These are phyloP conservation scores for Gnaphalium uliginosum DNA, from an alignment of 129 eudicot species.

Conservation along the genomic window DNA sequence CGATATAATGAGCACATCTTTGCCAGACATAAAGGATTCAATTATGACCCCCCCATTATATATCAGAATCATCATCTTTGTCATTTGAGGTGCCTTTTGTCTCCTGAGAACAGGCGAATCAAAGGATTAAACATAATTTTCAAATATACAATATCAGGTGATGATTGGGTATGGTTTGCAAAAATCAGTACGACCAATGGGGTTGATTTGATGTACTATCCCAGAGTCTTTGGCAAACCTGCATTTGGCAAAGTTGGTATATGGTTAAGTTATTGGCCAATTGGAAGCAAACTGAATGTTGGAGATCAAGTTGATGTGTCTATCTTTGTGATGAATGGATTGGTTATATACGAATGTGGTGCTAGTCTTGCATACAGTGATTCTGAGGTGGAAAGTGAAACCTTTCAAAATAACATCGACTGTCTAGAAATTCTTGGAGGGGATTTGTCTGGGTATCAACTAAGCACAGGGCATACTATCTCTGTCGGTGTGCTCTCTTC, in stretches of 20 bases:
- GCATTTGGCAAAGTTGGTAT: constrained; percentile 22
- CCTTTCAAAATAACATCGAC: background rate
- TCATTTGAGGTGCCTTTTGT: background rate
- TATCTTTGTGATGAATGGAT: constrained; percentile 16
- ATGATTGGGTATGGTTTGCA: background rate
- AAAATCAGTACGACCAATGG: no score
- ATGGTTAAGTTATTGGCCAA: constrained; percentile 36
- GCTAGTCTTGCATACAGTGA: constrained; percentile 26
- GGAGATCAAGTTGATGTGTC: constrained; percentile 29
- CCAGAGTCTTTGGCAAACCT: constrained; percentile 20
- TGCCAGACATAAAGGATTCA: background rate
- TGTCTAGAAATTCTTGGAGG: constrained; percentile 2
- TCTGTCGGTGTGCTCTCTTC: constrained; percentile 23
- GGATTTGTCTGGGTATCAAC: constrained; percentile 29
- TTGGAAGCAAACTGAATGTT: background rate
- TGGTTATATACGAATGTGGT: constrained; percentile 25
- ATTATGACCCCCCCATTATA: background rate
- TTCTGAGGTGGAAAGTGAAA: background rate
- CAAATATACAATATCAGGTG: background rate
- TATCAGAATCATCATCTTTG: background rate
- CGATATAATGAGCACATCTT: constrained; percentile 5
- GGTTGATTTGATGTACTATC: no score
- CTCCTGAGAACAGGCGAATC: background rate
- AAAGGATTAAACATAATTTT: background rate
- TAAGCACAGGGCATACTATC: constrained; percentile 32